Evolutionary conservation across 345 rosid species (phyloP), one percentile per base, ranked within the genome.

Genomic region (Microthlaspi erraticum): DNA sequence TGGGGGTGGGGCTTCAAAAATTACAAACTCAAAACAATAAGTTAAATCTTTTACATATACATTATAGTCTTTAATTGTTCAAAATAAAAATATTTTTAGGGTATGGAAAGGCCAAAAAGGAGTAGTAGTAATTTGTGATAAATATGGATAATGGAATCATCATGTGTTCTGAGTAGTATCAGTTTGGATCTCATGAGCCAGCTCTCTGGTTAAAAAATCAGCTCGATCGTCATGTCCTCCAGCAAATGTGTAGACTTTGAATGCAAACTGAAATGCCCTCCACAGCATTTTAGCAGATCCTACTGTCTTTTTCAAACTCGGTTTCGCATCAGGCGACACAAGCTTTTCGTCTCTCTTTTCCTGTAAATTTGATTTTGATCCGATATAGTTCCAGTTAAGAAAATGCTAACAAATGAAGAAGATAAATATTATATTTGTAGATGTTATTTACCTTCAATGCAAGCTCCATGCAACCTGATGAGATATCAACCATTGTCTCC

Each of bases 141-240:
- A 34, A 44, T 53, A 12, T 2, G 5, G 32, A 71, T 17, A n/a
- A 43, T 44, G 6, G 26, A 31, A 39, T 32, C 31, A 78, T 73
- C 66, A 79, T 5, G 71, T 78, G 44, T 82, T 37, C n/a, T 76
- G 83, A 37, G 86, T 81, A 37, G 86, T 81, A 60, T 83, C 86
- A 26, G 82, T 83, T 76, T 91, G 84, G 46, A 91, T 93, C 81
- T 86, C 94, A 16, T 78, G 85, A 78, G 98, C 97, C 71, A 91
- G 59, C 78, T 87, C 97, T 77, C 70, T 84, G 10, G 89, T 91
- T 63, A 93, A 77, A 49, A 37, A 81, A 68, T 91, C 97, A 0
- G 96, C 97, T 1, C 90, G 87, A 19, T 91, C 93, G 16, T 93
- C 98, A 0, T 85, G 93, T 50, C 97, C 97, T 6, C 97, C 97